Evolutionary conservation across 1,284 basidiomycete species (phyloP), one percentile per base, ranked within the genome.

Genomic region (Wolfiporia cocos): DNA sequence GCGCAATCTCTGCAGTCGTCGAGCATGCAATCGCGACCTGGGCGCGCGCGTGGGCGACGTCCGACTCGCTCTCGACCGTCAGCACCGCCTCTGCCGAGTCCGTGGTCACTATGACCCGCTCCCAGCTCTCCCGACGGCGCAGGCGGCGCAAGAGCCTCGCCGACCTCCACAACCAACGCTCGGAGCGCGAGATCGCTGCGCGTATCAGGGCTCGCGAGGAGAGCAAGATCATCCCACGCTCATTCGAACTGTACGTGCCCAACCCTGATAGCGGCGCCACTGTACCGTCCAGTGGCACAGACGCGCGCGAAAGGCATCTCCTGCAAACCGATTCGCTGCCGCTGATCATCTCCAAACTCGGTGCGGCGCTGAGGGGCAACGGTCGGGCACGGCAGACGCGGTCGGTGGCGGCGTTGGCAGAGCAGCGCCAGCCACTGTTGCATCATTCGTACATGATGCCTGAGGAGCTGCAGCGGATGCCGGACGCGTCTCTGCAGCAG

Each of bases 201-300:
- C 70, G 76, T 33, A 67, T 81, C 37, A 74, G 73, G 46, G 82
- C 81, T 32, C 71, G 81, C 17, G 73, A 78, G 51, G 71, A 76
- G 49, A 72, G 73, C 19, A 68, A 80, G 46, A 68, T 73, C 40
- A 65, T 76, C 37, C 72, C 77, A 32, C 71, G 86, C 45, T 74
- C 79, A 46, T 91, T 90, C 57, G 70, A 71, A 9, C 65, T 87
- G 10, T 84, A 85, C 74, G 20, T 80, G 71, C 35, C 66, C 69
- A 51, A 55, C 65, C 48, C 57, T 61, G 24, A 63, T 14, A 52
- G 56, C 3, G n/a, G 14, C 6, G 30, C 23, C 14, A n/a, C 54
- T 48, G 41, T 17, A 23, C 47, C 20, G 9, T 45, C 37, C 2
- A 19, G 24, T n/a, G 35, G 44, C 15, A 32, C 50, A 35, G 43